These are phyloP conservation scores for Coemansia sp. DNA, from an alignment of 192 early-diverging fungal species.

Conservation along the genomic window DNA sequence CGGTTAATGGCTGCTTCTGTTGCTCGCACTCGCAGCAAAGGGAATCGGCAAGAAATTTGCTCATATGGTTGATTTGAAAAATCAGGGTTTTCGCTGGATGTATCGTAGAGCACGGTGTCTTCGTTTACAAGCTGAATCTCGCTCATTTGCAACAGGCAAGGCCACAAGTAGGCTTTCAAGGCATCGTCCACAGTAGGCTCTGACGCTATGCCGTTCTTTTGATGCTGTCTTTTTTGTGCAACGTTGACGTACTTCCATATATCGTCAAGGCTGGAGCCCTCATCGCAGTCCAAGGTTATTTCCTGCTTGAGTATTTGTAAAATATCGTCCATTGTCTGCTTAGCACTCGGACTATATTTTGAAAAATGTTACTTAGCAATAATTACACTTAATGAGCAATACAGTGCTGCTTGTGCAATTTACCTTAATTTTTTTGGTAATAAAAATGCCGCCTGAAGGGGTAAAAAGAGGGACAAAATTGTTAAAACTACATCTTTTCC, in stretches of 20 bases:
- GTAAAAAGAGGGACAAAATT: too few relatives aligned
- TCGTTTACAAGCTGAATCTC: slow-evolving; percentile 22
- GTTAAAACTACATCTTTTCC: too few relatives aligned
- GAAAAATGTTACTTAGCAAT: too few relatives aligned
- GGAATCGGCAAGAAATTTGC: slow-evolving; percentile 20
- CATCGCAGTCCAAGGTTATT: slow-evolving; percentile 36
- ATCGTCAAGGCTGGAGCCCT: slow-evolving; percentile 25
- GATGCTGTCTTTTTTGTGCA: slow-evolving; percentile 22
- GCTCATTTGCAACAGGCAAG: slow-evolving; percentile 16
- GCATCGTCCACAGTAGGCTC: slow-evolving; percentile 8
- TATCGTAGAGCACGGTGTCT: slow-evolving; percentile 12
- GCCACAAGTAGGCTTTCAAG: slow-evolving; percentile 40
- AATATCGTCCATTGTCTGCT: slow-evolving; percentile 36
- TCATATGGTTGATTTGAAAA: slow-evolving; percentile 2
- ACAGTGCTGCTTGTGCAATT: too few relatives aligned
- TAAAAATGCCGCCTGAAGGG: too few relatives aligned
- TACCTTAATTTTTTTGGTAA: too few relatives aligned
- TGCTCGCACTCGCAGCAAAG: slow-evolving; percentile 22
- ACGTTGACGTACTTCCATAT: slow-evolving; percentile 37
- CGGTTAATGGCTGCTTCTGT: slow-evolving; percentile 20
- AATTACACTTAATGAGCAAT: too few relatives aligned
- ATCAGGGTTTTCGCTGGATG: not conserved
- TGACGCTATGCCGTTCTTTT: slow-evolving; percentile 4
- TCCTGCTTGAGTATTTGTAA: slow-evolving; percentile 31
- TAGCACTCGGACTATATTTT: too few relatives aligned